A percentile compares a stretch with the other conserved stretches of the same genome.
phyloP scores from a whole-genome alignment of 345 rosid genomes.

The Gossypium turneri region DNA sequence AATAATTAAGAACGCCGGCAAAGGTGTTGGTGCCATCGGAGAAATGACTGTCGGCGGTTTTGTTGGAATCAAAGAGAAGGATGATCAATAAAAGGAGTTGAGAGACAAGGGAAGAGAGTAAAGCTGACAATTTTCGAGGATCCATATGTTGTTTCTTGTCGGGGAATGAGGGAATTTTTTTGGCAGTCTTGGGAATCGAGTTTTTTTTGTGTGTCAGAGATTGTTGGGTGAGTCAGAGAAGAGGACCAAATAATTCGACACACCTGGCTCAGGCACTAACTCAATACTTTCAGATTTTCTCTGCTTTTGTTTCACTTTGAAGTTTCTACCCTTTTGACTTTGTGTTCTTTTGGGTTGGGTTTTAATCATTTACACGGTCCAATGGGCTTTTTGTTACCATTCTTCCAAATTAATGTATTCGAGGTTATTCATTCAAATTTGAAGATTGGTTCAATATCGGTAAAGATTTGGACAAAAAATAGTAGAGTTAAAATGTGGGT shows the following conservation, averaged over 20 bases:
- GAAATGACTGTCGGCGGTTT: not conserved
- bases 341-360: not conserved
- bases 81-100: constrained; percentile 34
- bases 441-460: no score
- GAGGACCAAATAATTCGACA: constrained; percentile 12
- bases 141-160: not conserved
- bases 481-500: no score
- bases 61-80: constrained; percentile 30
- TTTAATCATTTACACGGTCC: not conserved
- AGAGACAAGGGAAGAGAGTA: constrained; percentile 42
- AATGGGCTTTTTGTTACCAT: not conserved
- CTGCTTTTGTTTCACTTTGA: not conserved
- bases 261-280: constrained; percentile 17
- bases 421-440: no score
- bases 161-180: constrained; percentile 1
- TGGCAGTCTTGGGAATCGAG: constrained; percentile 33
- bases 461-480: no score
- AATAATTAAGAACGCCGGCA: constrained; percentile 30
- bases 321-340: not conserved
- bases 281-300: not conserved
- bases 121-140: constrained; percentile 20
- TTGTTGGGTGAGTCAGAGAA: constrained; percentile 24
- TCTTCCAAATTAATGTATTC: not conserved
- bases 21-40: constrained; percentile 24
- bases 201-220: constrained; percentile 24